Percentiles rank a stretch among this genome's conserved stretches.
These are phyloP conservation scores for Boletus sp. DNA, from an alignment of 768 basidiomycete genomes.

Conservation along the genomic window DNA sequence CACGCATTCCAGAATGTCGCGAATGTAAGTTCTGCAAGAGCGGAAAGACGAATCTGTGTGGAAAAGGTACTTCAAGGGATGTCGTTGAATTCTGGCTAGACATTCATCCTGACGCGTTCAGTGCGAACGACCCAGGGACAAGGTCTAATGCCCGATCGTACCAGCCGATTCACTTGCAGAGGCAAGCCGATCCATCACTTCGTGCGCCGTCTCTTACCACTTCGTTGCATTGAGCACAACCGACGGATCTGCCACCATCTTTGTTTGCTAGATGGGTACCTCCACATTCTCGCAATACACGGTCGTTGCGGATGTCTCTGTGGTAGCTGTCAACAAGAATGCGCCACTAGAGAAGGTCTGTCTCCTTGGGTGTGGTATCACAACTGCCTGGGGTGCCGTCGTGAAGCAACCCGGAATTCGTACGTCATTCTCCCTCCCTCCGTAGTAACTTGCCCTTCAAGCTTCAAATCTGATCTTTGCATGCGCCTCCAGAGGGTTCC, in stretches of 20 bases:
- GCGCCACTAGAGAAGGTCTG: slow-evolving; percentile 97
- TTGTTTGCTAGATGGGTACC: slow-evolving; percentile 81
- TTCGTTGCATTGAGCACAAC: neutral
- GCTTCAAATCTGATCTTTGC: neutral
- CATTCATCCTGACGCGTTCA: slow-evolving; percentile 27
- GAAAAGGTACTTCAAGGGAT: slow-evolving; percentile 56
- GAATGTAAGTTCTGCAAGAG: slow-evolving; percentile 99
- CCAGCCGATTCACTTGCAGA: slow-evolving; percentile 83
- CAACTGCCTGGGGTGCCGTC: slow-evolving; percentile 97
- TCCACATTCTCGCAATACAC: slow-evolving; percentile 99
- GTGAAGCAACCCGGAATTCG: slow-evolving; percentile 86
- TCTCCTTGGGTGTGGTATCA: slow-evolving; percentile 93
- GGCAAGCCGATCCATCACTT: slow-evolving; percentile 90
- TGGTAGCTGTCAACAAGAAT: slow-evolving; percentile 80
- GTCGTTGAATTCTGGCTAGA: neutral
- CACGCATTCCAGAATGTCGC: slow-evolving; percentile 61
- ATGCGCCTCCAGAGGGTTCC: slow-evolving; percentile 57
- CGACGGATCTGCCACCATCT: neutral
- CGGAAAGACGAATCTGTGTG: slow-evolving; percentile 98
- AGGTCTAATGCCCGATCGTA: slow-evolving; percentile 92
- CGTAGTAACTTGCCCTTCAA: neutral
- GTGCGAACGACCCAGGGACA: slow-evolving; percentile 92
- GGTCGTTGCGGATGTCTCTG: slow-evolving; percentile 94
- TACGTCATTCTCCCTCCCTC: slow-evolving; percentile 33
- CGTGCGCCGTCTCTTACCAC: slow-evolving; percentile 44